Conservation (phyloP, 163 green algal genomes). For the Chlamydomonas reinhardtii region DNA sequence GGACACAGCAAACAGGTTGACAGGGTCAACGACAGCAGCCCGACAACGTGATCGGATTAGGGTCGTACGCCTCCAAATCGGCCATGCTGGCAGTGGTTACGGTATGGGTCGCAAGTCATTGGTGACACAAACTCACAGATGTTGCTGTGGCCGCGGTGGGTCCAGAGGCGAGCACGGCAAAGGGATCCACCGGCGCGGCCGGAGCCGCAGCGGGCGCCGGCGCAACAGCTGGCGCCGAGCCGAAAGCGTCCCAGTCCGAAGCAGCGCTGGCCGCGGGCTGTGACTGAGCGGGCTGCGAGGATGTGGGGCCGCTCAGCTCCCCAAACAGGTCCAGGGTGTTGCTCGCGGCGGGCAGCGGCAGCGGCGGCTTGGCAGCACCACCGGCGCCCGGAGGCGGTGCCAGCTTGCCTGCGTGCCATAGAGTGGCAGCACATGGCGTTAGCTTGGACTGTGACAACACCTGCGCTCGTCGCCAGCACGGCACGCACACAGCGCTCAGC, state of each 20-base stretch:
- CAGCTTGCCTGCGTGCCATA: conserved; percentile 18
- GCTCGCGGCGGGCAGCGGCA: neutral
- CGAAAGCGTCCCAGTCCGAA: neutral
- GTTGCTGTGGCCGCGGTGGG: too few relatives aligned
- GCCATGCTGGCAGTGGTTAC: too few relatives aligned
- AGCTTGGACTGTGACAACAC: too few relatives aligned
- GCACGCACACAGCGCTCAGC: too few relatives aligned
- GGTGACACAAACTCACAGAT: too few relatives aligned
- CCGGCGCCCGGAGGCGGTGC: neutral
- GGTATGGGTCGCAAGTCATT: too few relatives aligned
- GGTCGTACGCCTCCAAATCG: too few relatives aligned
- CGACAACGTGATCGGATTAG: too few relatives aligned
- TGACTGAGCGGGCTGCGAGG: neutral
- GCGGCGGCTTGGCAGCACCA: neutral
- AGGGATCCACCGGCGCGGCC: conserved; percentile 21
- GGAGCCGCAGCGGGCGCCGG: neutral
- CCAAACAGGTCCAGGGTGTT: conserved; percentile 67
- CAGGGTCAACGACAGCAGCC: too few relatives aligned
- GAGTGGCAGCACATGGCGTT: neutral
- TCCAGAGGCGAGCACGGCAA: neutral
- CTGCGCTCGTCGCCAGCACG: too few relatives aligned
- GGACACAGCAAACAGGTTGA: too few relatives aligned
- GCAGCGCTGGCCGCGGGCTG: neutral
- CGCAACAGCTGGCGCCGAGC: neutral
- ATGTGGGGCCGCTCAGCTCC: neutral